Conservation (phyloP, 2,329 filamentous ascomycete species). For the Ascochyta fabae region DNA sequence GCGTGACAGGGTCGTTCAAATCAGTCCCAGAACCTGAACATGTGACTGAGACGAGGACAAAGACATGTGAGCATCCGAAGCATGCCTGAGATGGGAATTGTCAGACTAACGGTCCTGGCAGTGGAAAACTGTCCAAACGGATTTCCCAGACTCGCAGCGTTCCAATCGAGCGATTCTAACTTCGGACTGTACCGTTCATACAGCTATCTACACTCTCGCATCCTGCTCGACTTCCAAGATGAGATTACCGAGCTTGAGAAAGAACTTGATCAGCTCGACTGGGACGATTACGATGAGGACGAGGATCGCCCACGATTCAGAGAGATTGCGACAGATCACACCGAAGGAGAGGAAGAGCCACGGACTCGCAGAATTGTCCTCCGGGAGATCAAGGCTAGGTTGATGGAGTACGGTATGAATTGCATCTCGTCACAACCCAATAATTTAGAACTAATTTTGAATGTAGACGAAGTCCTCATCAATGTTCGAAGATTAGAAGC, state of each 20-base stretch:
- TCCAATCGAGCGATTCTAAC: conserved; percentile 50
- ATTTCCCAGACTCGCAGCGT: conserved; percentile 48
- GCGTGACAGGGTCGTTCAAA: conserved; percentile 41
- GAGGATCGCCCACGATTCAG: conserved; percentile 4
- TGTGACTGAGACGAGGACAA: conserved; percentile 44
- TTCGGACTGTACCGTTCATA: conserved; percentile 52
- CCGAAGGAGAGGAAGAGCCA: conserved; percentile 14
- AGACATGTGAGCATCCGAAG: conserved; percentile 32
- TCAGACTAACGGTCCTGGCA: not conserved
- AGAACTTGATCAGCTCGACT: conserved; percentile 47
- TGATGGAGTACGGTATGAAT: conserved; percentile 46
- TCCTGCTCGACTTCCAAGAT: conserved; percentile 49
- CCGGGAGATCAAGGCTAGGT: conserved; percentile 39
- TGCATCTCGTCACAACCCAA: not conserved
- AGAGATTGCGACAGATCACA: not conserved
- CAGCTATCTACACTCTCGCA: conserved; percentile 48
- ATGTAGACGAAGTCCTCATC: conserved; percentile 47
- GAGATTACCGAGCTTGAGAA: conserved; percentile 47
- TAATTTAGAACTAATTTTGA: not conserved
- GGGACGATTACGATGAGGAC: conserved; percentile 37
- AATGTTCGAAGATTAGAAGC: conserved; percentile 47
- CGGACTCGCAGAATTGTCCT: conserved; percentile 38
- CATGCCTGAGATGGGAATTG: not conserved
- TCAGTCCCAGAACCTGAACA: conserved; percentile 36
- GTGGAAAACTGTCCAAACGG: conserved; percentile 50